Base-by-base conservation (phyloP, 768 basidiomycete genomes). In the Stropharia rugosoannulata region DNA sequence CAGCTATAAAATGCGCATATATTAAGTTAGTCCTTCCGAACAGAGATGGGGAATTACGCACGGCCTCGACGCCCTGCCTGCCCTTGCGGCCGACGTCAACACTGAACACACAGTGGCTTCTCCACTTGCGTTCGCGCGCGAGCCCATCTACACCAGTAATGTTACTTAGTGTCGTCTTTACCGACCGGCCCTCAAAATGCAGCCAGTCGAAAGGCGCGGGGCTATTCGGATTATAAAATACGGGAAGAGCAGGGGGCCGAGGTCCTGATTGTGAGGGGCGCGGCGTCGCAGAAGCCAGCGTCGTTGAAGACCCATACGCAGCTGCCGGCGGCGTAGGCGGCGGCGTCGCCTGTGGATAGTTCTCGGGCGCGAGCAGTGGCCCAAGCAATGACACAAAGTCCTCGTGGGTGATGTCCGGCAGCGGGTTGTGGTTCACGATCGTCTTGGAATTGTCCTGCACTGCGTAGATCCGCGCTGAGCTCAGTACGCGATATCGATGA, bases 191-290 rank as follows among this genome's bases (percentile, higher is more conserved):
- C 62, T 93, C 91, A 57, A 94, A 89, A 64, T 93, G 90, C 5
- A 94, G 71, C 89, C 91, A 92, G 60, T 93, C 89, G 51, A 93
- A 89, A 0, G 90, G 92, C 0, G 90, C 89, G 0, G 86, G 86
- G 47, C 82, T 86, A 57, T 80, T 78, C 7, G 78, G 75, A 54
- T 77, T 83, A 35, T 63, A 66, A 46, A 75, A 68, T 45, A 73
- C 63, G 18, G 64, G 65, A 29, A 62, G 44, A 32, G 69, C 68
- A 3, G 70, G 69, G 5, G 70, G 62, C 47, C 74, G 67, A 37
- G 75, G 67, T 1, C 67, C 66, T n/a, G 70, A 63, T 53, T 25
- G 70, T 44, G 62, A 69, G 53, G 66, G 64, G 37, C 62, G 57
- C 49, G 70, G 68, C n/a, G 71, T 68, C 35, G 73, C 60, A 4